Conservation (phyloP, 805 yeast genomes). For the Metschnikowia anglica region DNA sequence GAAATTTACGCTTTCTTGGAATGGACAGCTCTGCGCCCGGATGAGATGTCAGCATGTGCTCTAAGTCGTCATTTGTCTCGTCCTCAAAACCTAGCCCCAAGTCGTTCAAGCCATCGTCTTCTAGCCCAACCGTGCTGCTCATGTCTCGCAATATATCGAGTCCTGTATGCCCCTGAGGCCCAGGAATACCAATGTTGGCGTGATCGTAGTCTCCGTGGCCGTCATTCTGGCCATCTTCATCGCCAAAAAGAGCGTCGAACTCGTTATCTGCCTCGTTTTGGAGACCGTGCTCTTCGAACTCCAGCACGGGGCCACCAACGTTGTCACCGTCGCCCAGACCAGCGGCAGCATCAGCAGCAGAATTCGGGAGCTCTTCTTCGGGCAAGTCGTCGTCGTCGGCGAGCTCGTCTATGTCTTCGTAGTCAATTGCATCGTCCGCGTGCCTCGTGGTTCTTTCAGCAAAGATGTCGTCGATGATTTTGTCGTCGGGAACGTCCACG, state of each 20-base stretch:
- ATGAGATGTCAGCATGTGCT: not conserved
- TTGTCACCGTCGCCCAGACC: too few relatives aligned
- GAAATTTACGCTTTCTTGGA: slow-evolving; percentile 14
- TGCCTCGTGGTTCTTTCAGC: slow-evolving; percentile 51
- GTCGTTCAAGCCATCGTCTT: slow-evolving; percentile 23
- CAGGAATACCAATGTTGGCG: slow-evolving; percentile 1
- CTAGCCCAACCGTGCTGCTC: slow-evolving; percentile 17
- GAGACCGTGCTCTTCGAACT: slow-evolving; percentile 22
- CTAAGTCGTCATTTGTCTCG: slow-evolving; percentile 18
- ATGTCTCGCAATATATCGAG: slow-evolving; percentile 18
- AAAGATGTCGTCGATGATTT: slow-evolving; percentile 40
- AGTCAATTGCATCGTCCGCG: slow-evolving; percentile 90
- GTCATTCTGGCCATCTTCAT: slow-evolving; percentile 19
- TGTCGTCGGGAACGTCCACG: slow-evolving; percentile 37
- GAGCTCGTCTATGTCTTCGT: slow-evolving; percentile 89
- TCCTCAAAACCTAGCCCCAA: slow-evolving; percentile 23
- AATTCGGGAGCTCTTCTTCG: slow-evolving; percentile 16
- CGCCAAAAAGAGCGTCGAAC: slow-evolving; percentile 42
- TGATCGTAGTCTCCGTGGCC: slow-evolving; percentile 18
- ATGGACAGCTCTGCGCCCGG: not conserved
- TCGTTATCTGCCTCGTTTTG: slow-evolving; percentile 38
- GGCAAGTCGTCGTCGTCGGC: slow-evolving; percentile 75
- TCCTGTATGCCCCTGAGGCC: slow-evolving; percentile 12
- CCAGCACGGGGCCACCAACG: slow-evolving; percentile 6
- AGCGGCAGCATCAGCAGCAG: not conserved